Evolutionary conservation across 352 stramenopile species (phyloP).

Genomic region (Globisporangium sylvaticum): DNA sequence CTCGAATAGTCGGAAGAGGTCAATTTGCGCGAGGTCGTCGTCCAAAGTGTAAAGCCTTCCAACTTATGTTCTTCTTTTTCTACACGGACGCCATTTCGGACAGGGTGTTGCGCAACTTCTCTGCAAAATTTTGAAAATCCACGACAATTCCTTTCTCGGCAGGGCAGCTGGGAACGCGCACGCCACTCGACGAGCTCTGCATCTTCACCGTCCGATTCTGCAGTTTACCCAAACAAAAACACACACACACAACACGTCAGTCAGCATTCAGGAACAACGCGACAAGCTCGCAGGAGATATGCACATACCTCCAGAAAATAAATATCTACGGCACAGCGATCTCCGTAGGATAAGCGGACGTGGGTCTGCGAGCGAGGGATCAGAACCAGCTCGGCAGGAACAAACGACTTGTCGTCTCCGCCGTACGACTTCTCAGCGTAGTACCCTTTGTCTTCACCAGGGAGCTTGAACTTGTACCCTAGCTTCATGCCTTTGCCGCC

Average conservation of each 20-base stretch:
- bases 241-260: neutral
- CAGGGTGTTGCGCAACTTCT: slow-evolving; percentile 78
- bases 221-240: neutral
- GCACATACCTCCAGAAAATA: slow-evolving; percentile 81
- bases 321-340: slow-evolving; percentile 88
- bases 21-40: neutral
- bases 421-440: slow-evolving; percentile 84
- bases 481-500: slow-evolving; percentile 85
- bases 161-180: slow-evolving; percentile 72
- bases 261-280: neutral
- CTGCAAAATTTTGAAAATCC: slow-evolving; percentile 75
- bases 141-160: slow-evolving; percentile 67
- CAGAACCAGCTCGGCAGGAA: slow-evolving; percentile 75
- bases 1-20: neutral
- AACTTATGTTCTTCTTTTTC: neutral
- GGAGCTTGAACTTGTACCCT: slow-evolving; percentile 85
- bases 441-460: slow-evolving; percentile 81
- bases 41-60: neutral
- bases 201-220: slow-evolving; percentile 85
- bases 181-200: slow-evolving; percentile 71
- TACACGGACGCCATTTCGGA: slow-evolving; percentile 86
- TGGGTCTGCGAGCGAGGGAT: slow-evolving; percentile 85
- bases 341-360: slow-evolving; percentile 77
- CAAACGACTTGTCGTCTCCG: slow-evolving; percentile 83
- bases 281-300: neutral